phyloP scores from a whole-genome alignment of 495 filamentous ascomycete species.

The Astrothelium macrocarpum region DNA sequence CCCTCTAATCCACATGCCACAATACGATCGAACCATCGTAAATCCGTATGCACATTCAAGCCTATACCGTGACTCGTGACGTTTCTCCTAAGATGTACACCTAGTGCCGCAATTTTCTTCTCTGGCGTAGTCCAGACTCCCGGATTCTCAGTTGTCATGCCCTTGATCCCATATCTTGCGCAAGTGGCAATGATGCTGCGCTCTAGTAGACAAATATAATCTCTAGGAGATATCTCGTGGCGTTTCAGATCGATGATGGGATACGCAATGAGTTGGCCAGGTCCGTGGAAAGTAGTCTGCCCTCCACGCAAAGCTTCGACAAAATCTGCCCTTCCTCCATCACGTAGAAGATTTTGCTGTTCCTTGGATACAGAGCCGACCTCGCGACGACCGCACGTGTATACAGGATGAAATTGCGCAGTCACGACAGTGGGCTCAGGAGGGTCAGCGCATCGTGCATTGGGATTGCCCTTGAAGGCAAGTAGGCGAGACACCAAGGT shows the following conservation, averaged over 20 bases:
- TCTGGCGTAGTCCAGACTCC: conserved; percentile 64
- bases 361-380: conserved; percentile 44
- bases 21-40: conserved; percentile 67
- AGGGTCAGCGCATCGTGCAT: conserved; percentile 14
- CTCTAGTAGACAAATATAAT: conserved; percentile 70
- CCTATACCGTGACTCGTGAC: conserved; percentile 81
- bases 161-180: conserved; percentile 44
- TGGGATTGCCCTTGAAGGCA: conserved; percentile 36
- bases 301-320: conserved; percentile 70
- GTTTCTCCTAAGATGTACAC: conserved; percentile 76
- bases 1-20: conserved; percentile 79
- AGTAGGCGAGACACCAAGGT: conserved; percentile 37
- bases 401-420: conserved; percentile 75
- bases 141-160: conserved; percentile 61
- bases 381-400: conserved; percentile 84
- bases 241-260: conserved; percentile 68
- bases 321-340: conserved; percentile 48
- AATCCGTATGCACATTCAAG: conserved; percentile 64
- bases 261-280: conserved; percentile 84
- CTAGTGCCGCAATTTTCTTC: conserved; percentile 75
- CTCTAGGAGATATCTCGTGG: conserved; percentile 46
- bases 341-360: conserved; percentile 33
- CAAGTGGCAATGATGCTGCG: conserved; percentile 59
- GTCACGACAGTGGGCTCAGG: conserved; percentile 67
- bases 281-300: conserved; percentile 90